Base-by-base conservation (phyloP, 2,329 filamentous ascomycete species). In the Orbilia brochopaga region DNA sequence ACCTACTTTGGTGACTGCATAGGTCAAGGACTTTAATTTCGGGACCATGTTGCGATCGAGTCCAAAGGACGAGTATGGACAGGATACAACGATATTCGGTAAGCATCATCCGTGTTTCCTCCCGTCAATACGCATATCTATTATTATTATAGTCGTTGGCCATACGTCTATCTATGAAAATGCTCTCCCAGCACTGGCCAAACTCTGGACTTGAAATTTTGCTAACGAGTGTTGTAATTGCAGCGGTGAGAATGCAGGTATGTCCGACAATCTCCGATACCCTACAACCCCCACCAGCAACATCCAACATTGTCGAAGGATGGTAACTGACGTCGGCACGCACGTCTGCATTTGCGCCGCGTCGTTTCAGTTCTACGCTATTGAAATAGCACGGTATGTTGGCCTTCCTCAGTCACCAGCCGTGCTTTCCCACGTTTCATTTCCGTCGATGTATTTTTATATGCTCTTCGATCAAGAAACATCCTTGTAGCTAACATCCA, bases 1-100 rank as follows among this genome's bases (percentile, higher is more conserved):
- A n/a, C 27, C 4, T n/a, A 11, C 23, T 15, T n/a, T 32, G 42
- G 23, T n/a, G 17, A 24, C 23, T 17, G 27, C 7, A 57, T n/a
- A 76, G 74, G 83, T 99, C n/a, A 89, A 94, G 74, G 95, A 99
- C 81, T 99, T 88, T 84, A 99, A 97, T 83, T 99, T 97, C 80
- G 94, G 94, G 63, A 97, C 94, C 35, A 92, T 99, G 85, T 80
- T 99, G 77, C 87, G 94, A 66, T 85, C 86, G 65, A 90, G 85
- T 78, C 85, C 91, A 40, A 90, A 90, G 77, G 86, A 81, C 59
- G 93, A 97, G 80, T 97, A 99, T 79, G 90, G 88, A 59, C 84
- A 95, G 81, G 84, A 96, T 64, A 91, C 89, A 61, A 96, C 92
- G 1, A 96, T 99, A 59, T 97, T 99, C 77, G 92, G 90, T 92